These are phyloP conservation scores for Auxenochlorella pyrenoidosa DNA, from an alignment of 139 green algal genomes.

Conservation along the genomic window DNA sequence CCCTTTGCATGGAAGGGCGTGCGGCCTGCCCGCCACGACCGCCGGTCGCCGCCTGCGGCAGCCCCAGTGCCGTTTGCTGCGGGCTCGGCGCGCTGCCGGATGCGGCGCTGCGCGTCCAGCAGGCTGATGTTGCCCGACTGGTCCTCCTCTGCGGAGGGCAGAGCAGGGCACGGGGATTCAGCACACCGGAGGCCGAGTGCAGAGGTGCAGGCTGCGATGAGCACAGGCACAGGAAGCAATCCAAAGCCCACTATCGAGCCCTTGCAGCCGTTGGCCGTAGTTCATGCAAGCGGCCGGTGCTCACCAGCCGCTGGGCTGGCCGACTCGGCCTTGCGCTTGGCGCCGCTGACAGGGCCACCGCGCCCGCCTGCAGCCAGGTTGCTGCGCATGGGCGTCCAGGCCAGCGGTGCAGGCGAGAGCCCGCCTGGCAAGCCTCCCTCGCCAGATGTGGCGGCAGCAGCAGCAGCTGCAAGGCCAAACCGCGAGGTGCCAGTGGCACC, in stretches of 20 bases:
- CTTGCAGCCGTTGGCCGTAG: neutral
- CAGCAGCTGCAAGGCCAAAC: neutral
- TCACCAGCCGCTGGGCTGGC: neutral
- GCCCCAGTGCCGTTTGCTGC: neutral
- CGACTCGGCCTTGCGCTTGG: constrained; percentile 42
- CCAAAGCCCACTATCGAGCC: too few relatives aligned
- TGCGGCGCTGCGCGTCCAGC: constrained; percentile 47
- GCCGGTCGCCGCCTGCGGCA: constrained; percentile 4
- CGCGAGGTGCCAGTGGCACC: neutral
- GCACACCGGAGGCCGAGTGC: neutral
- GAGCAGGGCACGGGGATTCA: neutral
- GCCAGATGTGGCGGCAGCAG: neutral
- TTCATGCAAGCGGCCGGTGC: neutral
- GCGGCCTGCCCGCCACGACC: constrained; percentile 44
- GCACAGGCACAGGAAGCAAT: neutral
- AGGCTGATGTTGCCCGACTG: constrained; percentile 40
- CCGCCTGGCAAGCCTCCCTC: neutral
- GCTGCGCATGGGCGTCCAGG: constrained; percentile 48
- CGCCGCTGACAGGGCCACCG: neutral
- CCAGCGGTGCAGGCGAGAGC: constrained; percentile 36
- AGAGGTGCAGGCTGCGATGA: too few relatives aligned
- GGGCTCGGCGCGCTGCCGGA: constrained; percentile 16
- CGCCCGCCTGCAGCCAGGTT: constrained; percentile 21
- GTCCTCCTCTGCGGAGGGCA: neutral
- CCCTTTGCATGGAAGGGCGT: constrained; percentile 34